Evolutionary conservation across 2,329 filamentous ascomycete genomes (phyloP).

Genomic region (Epichloe typhina): DNA sequence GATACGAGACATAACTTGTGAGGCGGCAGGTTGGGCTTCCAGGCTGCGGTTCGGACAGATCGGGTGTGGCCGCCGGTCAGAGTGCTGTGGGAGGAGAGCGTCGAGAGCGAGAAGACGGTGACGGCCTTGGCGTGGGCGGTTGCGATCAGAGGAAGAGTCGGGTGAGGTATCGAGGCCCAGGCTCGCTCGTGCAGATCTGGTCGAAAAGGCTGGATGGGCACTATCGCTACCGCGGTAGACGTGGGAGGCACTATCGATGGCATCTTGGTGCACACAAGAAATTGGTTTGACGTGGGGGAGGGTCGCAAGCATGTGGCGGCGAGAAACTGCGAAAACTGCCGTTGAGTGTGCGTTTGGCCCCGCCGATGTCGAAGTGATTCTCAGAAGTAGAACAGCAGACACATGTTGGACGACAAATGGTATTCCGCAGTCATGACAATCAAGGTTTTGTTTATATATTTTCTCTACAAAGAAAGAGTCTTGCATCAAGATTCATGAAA

Average conservation of each 20-base stretch:
- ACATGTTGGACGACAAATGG: too few relatives aligned
- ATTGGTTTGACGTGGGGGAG: too few relatives aligned
- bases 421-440: too few relatives aligned
- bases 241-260: constrained; percentile 1
- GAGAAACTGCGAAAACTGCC: too few relatives aligned
- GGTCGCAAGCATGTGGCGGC: too few relatives aligned
- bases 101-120: constrained; percentile 76
- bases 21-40: constrained; percentile 60
- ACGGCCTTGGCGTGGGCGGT: constrained; percentile 80
- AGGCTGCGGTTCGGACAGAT: constrained; percentile 72
- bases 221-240: neutral
- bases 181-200: constrained; percentile 56
- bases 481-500: too few relatives aligned
- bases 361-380: too few relatives aligned
- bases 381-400: too few relatives aligned
- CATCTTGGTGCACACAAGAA: neutral
- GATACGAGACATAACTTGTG: constrained; percentile 70
- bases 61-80: constrained; percentile 83
- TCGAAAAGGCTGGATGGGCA: constrained; percentile 35
- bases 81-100: constrained; percentile 64
- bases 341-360: too few relatives aligned
- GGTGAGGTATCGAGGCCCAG: constrained; percentile 79
- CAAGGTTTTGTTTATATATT: too few relatives aligned
- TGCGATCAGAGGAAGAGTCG: constrained; percentile 74
- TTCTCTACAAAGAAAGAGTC: too few relatives aligned